phyloP scores from a whole-genome alignment of 306 rosid genomes.

The Cucurbita maxima region DNA sequence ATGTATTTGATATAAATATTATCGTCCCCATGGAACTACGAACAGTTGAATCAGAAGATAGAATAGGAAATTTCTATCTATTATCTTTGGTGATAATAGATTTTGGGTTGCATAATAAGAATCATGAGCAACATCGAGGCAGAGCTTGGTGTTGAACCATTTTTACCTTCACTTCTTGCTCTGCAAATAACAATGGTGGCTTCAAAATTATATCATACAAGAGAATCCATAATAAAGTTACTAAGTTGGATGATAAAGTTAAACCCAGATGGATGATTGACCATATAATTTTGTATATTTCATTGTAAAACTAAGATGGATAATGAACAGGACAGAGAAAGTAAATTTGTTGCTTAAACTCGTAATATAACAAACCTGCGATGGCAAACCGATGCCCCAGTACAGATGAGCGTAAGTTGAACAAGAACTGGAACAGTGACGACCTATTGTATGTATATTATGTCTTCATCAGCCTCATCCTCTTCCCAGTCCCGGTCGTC shows the following conservation, averaged over 20 bases:
- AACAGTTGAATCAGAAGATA: not conserved
- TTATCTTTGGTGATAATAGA: not conserved
- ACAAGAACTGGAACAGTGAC: conserved; percentile 6
- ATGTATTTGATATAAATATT: not conserved
- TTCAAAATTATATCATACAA: not conserved
- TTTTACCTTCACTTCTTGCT: not conserved
- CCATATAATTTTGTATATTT: too few relatives aligned
- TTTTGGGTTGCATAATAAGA: not conserved
- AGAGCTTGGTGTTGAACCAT: not conserved
- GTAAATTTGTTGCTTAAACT: too few relatives aligned
- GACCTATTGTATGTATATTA: conserved; percentile 54
- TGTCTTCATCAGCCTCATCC: conserved; percentile 60
- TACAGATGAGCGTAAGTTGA: conserved; percentile 7
- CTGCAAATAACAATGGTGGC: not conserved
- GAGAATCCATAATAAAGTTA: too few relatives aligned
- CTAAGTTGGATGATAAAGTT: not conserved
- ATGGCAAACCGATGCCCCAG: conserved; percentile 7
- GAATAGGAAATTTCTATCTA: not conserved
- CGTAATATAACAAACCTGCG: conserved; percentile 27
- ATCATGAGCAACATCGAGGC: not conserved
- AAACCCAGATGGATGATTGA: not conserved
- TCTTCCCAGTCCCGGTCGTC: conserved; percentile 45
- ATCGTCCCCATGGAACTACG: not conserved
- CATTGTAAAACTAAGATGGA: too few relatives aligned
- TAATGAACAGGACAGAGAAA: too few relatives aligned